These are phyloP conservation scores for Penicillium sp. DNA, from an alignment of 2,329 filamentous ascomycete species.

Conservation along the genomic window DNA sequence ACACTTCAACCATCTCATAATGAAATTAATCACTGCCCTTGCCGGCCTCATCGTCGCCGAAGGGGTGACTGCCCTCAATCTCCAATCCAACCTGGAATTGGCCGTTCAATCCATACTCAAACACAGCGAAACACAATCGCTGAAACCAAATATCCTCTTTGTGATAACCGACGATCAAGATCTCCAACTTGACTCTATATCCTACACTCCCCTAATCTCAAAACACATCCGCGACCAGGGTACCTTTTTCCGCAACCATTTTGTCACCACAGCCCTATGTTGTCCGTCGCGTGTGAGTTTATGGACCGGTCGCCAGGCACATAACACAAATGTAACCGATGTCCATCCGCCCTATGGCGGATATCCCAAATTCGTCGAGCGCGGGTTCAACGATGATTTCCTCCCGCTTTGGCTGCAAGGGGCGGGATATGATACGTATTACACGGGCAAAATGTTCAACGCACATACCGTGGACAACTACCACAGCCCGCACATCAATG, in stretches of 20 bases:
- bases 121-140: constrained; percentile 2
- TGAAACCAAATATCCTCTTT: constrained; percentile 61
- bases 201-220: constrained; percentile 60
- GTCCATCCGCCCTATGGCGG: constrained; percentile 53
- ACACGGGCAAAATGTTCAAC: constrained; percentile 59
- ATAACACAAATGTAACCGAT: constrained; percentile 70
- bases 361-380: constrained; percentile 54
- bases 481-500: constrained; percentile 39
- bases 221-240: constrained; percentile 60
- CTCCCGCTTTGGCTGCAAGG: constrained; percentile 55
- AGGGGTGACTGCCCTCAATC: constrained; percentile 4
- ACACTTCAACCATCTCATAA: constrained; percentile 2
- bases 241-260: constrained; percentile 62
- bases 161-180: constrained; percentile 70
- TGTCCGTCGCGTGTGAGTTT: constrained; percentile 67
- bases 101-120: constrained; percentile 14
- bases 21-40: constrained; percentile 21
- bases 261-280: constrained; percentile 65
- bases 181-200: constrained; percentile 59
- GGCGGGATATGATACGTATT: constrained; percentile 55
- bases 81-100: constrained; percentile 14
- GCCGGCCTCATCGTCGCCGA: constrained; percentile 21
- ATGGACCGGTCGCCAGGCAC: constrained; percentile 65
- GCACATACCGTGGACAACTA: constrained; percentile 53
- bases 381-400: constrained; percentile 53